These are phyloP conservation scores for Lyophyllum semitale DNA, from an alignment of 768 basidiomycete species.

Conservation along the genomic window DNA sequence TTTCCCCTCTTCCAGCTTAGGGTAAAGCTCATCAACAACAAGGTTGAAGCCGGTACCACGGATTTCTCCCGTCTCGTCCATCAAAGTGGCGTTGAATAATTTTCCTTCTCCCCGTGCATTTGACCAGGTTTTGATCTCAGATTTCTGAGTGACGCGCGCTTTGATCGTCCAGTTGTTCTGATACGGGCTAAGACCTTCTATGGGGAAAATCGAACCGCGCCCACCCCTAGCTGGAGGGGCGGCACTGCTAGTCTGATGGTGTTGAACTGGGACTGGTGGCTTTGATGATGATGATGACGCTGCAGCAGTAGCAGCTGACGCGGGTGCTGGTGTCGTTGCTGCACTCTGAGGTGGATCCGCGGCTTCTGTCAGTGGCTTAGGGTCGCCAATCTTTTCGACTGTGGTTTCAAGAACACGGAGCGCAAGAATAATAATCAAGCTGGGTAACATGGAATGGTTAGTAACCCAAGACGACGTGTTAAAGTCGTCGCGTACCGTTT, in stretches of 20 bases:
- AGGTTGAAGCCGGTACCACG: constrained; percentile 89
- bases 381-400: constrained; percentile 75
- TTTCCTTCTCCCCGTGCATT: constrained; percentile 93
- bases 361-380: constrained; percentile 32
- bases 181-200: constrained; percentile 93
- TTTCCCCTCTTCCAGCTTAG: constrained; percentile 87
- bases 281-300: constrained; percentile 23
- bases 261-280: constrained; percentile 20
- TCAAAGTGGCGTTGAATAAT: constrained; percentile 87
- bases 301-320: constrained; percentile 29
- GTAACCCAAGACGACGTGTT: neutral
- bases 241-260: constrained; percentile 9
- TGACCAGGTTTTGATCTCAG: constrained; percentile 87
- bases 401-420: constrained; percentile 55
- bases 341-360: constrained; percentile 21
- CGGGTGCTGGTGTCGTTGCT: constrained; percentile 20
- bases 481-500: constrained; percentile 62
- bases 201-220: constrained; percentile 63
- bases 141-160: constrained; percentile 87
- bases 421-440: constrained; percentile 80
- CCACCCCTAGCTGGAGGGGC: constrained; percentile 19
- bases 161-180: constrained; percentile 99
- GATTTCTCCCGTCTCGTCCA: constrained; percentile 96
- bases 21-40: constrained; percentile 79
- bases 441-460: constrained; percentile 26